phyloP scores from a whole-genome alignment of 208 protist genomes.

The Tritrichomonas musculus region DNA sequence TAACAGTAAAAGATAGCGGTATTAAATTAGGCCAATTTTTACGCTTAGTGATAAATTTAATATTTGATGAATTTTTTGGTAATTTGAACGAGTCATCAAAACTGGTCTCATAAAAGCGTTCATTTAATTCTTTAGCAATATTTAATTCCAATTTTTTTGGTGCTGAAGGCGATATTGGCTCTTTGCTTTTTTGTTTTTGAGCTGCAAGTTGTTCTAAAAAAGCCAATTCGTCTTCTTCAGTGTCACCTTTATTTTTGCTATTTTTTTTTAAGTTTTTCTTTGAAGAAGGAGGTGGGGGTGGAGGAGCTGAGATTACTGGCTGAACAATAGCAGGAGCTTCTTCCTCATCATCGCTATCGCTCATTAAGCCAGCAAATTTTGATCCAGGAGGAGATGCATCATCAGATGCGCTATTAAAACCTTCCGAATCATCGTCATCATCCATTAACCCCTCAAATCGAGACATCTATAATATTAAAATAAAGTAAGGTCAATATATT shows the following conservation, averaged over 20 bases:
- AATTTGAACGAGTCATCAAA: background rate
- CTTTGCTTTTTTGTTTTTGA: background rate
- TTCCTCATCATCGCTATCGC: too few relatives aligned
- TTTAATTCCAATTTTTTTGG: background rate
- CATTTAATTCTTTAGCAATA: background rate
- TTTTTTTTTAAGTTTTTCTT: too few relatives aligned
- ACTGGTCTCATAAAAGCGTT: background rate
- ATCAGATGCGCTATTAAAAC: too few relatives aligned
- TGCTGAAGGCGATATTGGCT: background rate
- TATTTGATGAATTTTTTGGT: background rate
- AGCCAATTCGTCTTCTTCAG: background rate
- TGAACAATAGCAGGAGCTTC: too few relatives aligned
- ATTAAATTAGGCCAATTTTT: background rate
- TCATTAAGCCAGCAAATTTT: too few relatives aligned
- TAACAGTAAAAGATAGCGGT: background rate
- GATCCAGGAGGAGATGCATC: too few relatives aligned
- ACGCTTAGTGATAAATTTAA: background rate
- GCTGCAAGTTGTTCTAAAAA: background rate
- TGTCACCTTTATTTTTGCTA: background rate
- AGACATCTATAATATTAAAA: too few relatives aligned
- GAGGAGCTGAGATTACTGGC: too few relatives aligned
- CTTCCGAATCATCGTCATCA: too few relatives aligned
- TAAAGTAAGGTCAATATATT: too few relatives aligned
- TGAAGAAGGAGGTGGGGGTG: background rate
- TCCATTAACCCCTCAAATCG: too few relatives aligned